These are phyloP conservation scores for Trypanosoma cruzi DNA, from an alignment of 208 protist species.

Conservation along the genomic window DNA sequence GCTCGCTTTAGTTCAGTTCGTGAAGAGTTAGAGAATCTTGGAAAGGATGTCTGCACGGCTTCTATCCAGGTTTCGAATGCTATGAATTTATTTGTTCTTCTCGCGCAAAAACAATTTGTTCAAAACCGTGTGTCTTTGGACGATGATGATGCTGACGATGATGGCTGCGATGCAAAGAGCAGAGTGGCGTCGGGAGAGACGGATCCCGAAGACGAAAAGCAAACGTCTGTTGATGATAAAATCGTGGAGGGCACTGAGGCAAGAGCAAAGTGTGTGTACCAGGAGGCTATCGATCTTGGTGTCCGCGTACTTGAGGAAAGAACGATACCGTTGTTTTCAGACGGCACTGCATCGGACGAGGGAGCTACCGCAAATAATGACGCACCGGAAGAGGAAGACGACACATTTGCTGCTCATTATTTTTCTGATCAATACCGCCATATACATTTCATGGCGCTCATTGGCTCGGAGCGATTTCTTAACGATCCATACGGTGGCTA, in stretches of 20 bases:
- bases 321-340: conserved; percentile 30
- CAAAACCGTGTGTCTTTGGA: conserved; percentile 71
- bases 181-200: conserved; percentile 14
- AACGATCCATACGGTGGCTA: conserved; percentile 53
- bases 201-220: conserved; percentile 11
- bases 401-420: conserved; percentile 20
- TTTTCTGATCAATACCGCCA: conserved; percentile 34
- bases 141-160: conserved; percentile 11
- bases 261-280: conserved; percentile 18
- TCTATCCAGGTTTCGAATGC: conserved; percentile 52
- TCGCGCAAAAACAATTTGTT: conserved; percentile 76
- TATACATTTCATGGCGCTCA: conserved; percentile 45
- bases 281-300: conserved; percentile 32
- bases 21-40: conserved; percentile 38
- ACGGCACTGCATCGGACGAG: conserved; percentile 8
- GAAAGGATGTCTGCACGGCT: conserved; percentile 29
- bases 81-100: conserved; percentile 56
- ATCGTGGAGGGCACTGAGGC: conserved; percentile 19
- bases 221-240: conserved; percentile 7
- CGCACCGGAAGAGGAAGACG: conserved; percentile 19
- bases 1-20: conserved; percentile 27
- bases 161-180: conserved; percentile 3
- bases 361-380: not conserved
- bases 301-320: conserved; percentile 30
- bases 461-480: conserved; percentile 56